These are phyloP conservation scores for Alternaria ethzedia DNA, from an alignment of 2,329 filamentous ascomycete genomes.

Conservation along the genomic window DNA sequence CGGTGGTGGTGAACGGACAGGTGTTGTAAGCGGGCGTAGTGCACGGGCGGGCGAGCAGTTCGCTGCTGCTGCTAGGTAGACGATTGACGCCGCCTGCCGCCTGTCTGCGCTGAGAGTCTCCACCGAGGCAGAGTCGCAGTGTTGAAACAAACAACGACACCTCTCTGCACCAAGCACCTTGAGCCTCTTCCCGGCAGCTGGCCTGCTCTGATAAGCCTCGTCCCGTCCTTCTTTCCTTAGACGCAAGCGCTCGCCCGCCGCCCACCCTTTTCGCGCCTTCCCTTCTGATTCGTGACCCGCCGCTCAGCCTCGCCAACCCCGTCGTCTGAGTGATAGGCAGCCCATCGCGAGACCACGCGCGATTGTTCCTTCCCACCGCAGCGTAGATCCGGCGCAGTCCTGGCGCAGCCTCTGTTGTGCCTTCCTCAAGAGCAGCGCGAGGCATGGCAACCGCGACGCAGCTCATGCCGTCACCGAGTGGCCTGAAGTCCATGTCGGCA, in stretches of 20 bases:
- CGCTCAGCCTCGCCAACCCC: conserved; percentile 30
- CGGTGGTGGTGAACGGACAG: conserved; percentile 15
- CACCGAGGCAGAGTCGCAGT: conserved; percentile 16
- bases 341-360: not conserved
- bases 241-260: conserved; percentile 25
- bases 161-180: conserved; percentile 7
- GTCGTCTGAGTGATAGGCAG: conserved; percentile 11
- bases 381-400: conserved; percentile 24
- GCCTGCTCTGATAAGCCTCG: conserved; percentile 28
- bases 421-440: conserved; percentile 22
- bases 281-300: conserved; percentile 26
- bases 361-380: not conserved
- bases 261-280: conserved; percentile 27
- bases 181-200: conserved; percentile 27
- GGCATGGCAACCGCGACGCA: conserved; percentile 51
- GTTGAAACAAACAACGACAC: conserved; percentile 30
- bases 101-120: conserved; percentile 11
- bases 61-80: conserved; percentile 12
- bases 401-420: conserved; percentile 30
- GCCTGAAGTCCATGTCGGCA: conserved; percentile 49
- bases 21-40: conserved; percentile 14
- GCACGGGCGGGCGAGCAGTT: conserved; percentile 10
- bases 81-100: conserved; percentile 13
- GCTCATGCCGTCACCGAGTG: conserved; percentile 54
- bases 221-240: conserved; percentile 13